Conservation (phyloP, 1,284 basidiomycete species). For the Microbotryum violaceum region DNA sequence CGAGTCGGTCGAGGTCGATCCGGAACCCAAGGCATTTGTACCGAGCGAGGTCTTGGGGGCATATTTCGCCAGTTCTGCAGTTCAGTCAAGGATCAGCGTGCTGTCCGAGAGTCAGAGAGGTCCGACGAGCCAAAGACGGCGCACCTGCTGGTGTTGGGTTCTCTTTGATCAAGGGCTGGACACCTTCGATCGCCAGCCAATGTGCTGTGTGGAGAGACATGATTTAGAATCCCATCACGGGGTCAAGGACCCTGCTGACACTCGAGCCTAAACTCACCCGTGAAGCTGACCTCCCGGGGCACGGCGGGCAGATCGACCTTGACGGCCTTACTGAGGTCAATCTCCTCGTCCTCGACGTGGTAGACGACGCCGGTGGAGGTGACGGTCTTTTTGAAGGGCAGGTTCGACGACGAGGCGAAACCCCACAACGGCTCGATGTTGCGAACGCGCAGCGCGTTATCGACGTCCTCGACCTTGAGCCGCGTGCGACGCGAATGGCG, state of each 20-base stretch:
- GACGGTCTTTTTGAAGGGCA: constrained; percentile 40
- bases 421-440: constrained; percentile 65
- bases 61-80: constrained; percentile 29
- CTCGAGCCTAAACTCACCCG: constrained; percentile 36
- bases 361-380: constrained; percentile 54
- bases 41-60: constrained; percentile 15
- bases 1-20: constrained; percentile 39
- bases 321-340: constrained; percentile 86
- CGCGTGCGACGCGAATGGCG: constrained; percentile 81
- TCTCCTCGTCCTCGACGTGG: constrained; percentile 92
- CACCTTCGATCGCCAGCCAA: constrained; percentile 96
- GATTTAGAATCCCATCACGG: constrained; percentile 18
- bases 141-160: constrained; percentile 62
- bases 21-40: constrained; percentile 7
- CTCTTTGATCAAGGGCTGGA: constrained; percentile 92
- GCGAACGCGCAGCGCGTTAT: constrained; percentile 82
- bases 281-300: constrained; percentile 69
- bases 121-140: background rate
- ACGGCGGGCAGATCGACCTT: constrained; percentile 71
- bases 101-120: background rate
- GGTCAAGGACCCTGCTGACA: constrained; percentile 32
- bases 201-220: constrained; percentile 54
- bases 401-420: constrained; percentile 28
- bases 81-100: background rate
- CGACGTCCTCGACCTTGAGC: constrained; percentile 81